These are phyloP conservation scores for Heterococcus sp. DNA, from an alignment of 108 stramenopile species.

Conservation along the genomic window DNA sequence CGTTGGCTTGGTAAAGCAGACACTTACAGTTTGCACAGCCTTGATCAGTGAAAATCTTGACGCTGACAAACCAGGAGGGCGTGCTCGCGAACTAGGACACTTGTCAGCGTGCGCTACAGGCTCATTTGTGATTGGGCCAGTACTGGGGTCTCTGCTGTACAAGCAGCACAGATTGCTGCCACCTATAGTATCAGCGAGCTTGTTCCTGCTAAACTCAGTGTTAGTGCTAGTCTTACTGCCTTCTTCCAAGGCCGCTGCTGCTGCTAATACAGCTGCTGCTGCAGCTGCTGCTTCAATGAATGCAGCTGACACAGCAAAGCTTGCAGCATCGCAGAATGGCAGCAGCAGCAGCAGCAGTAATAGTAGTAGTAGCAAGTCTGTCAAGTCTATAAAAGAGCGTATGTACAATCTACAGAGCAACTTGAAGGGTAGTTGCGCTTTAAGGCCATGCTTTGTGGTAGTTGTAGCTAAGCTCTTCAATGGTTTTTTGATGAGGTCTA, in stretches of 20 bases:
- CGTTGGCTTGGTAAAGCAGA: slow-evolving; percentile 86
- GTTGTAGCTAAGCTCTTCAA: neutral
- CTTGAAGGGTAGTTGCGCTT: neutral
- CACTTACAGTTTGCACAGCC: slow-evolving; percentile 79
- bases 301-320: no score
- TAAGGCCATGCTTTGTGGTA: neutral
- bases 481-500: neutral
- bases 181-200: slow-evolving; percentile 9
- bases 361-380: no score
- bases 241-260: neutral
- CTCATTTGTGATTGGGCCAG: slow-evolving; percentile 24
- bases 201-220: neutral
- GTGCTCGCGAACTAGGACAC: no score
- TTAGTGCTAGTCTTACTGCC: neutral
- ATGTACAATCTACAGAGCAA: neutral
- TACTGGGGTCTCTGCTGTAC: slow-evolving; percentile 30
- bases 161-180: slow-evolving; percentile 11
- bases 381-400: neutral
- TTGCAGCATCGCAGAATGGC: no score
- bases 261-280: neutral
- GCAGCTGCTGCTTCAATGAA: neutral
- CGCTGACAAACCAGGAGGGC: no score
- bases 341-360: no score
- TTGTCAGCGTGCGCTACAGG: slow-evolving; percentile 31
- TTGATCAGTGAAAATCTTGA: slow-evolving; percentile 58